Evolutionary conservation across 2,329 filamentous ascomycete species (phyloP).

Genomic region (Pyrenophora seminiperda): DNA sequence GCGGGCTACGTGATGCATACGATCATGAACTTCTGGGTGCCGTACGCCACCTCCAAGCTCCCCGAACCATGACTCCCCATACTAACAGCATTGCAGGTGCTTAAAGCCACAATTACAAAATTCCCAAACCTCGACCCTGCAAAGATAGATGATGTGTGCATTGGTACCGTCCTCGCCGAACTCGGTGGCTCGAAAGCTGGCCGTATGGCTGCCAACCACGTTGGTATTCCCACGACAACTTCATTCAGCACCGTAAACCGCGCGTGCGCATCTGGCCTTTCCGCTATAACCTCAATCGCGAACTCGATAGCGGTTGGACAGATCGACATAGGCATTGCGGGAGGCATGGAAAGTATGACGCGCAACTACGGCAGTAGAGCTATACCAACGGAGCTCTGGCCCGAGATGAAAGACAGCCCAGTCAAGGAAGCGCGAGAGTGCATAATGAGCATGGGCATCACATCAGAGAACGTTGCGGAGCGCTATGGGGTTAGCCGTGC

Average conservation of each 20-base stretch:
- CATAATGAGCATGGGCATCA: conserved; percentile 93
- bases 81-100: conserved; percentile 47
- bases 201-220: conserved; percentile 87
- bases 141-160: conserved; percentile 77
- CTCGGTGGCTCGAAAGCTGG: conserved; percentile 89
- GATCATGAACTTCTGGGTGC: conserved; percentile 83
- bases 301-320: conserved; percentile 75
- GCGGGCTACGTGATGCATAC: conserved; percentile 83
- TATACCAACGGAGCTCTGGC: conserved; percentile 84
- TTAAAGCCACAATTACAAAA: conserved; percentile 70
- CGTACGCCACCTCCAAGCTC: conserved; percentile 45
- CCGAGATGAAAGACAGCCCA: conserved; percentile 67
- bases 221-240: conserved; percentile 73
- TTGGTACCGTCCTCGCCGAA: conserved; percentile 89
- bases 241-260: conserved; percentile 87
- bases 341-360: conserved; percentile 97
- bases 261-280: conserved; percentile 79
- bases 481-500: conserved; percentile 73
- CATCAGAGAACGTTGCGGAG: conserved; percentile 83
- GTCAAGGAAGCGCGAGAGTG: conserved; percentile 78
- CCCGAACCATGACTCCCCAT: conserved; percentile 48
- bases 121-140: conserved; percentile 74
- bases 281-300: conserved; percentile 75
- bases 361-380: conserved; percentile 83
- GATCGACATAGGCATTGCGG: conserved; percentile 76